Evolutionary conservation across 2,329 filamentous ascomycete genomes (phyloP).

Genomic region (Aspergillus fumigatus): DNA sequence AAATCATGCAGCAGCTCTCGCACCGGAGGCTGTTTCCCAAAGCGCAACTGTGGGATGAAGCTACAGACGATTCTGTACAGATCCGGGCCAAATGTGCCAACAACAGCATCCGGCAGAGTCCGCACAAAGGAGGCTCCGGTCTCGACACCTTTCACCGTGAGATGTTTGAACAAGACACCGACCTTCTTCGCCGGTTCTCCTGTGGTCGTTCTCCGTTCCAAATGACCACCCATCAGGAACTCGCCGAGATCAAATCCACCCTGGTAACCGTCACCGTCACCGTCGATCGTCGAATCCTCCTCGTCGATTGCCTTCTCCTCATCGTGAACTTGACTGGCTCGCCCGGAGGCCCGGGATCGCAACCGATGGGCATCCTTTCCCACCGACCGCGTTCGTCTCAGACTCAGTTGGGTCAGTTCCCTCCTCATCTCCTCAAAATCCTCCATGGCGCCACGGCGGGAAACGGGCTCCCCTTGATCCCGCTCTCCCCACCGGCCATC

Average conservation of each 20-base stretch:
- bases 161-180: conserved; percentile 70
- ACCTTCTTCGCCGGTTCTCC: conserved; percentile 69
- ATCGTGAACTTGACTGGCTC: conserved; percentile 27
- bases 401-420: conserved; percentile 52
- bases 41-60: conserved; percentile 49
- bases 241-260: conserved; percentile 61
- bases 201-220: conserved; percentile 64
- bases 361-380: conserved; percentile 23
- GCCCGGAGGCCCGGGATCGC: conserved; percentile 19
- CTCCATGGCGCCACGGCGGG: conserved; percentile 52
- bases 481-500: conserved; percentile 61
- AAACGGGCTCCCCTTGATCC: conserved; percentile 52
- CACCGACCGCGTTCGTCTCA: conserved; percentile 32
- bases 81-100: conserved; percentile 78
- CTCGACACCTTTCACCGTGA: conserved; percentile 69
- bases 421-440: conserved; percentile 56
- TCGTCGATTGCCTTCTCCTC: conserved; percentile 48
- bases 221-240: conserved; percentile 70
- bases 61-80: conserved; percentile 60
- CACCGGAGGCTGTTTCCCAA: conserved; percentile 47
- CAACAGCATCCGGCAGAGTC: conserved; percentile 67
- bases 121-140: conserved; percentile 64
- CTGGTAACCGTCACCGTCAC: conserved; percentile 19
- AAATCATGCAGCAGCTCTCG: conserved; percentile 62
- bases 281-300: conserved; percentile 13